Percentiles rank a stretch among this genome's conserved stretches.
Conservation (phyloP, 805 yeast species). For the Priceomyces medius region DNA sequence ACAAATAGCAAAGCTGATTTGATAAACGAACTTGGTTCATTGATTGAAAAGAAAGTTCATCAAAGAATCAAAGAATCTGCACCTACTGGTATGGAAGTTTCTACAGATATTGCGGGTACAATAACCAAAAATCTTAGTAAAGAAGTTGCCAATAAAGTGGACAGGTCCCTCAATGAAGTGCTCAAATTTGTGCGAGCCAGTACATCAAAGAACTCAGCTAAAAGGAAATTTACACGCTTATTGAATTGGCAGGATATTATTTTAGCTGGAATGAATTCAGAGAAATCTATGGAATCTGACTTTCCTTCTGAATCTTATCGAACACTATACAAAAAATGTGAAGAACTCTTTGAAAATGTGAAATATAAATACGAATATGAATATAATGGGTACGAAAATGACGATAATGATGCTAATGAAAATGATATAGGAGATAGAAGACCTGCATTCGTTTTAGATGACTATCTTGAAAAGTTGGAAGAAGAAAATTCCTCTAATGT, state of each 20-base stretch:
- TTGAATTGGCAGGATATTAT: slow-evolving; percentile 31
- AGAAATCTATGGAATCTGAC: slow-evolving; percentile 9
- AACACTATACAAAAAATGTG: slow-evolving; percentile 22
- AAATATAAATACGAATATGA: slow-evolving; percentile 29
- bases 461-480: slow-evolving; percentile 8
- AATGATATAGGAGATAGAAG: background rate
- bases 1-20: slow-evolving; percentile 20
- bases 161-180: slow-evolving; percentile 9
- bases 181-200: slow-evolving; percentile 3
- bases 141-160: slow-evolving; percentile 12
- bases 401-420: slow-evolving; percentile 9
- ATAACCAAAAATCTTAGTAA: slow-evolving; percentile 8
- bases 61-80: slow-evolving; percentile 2
- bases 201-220: background rate
- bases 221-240: slow-evolving; percentile 6
- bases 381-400: slow-evolving; percentile 10
- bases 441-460: background rate
- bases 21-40: slow-evolving; percentile 20
- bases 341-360: slow-evolving; percentile 23
- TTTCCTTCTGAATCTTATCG: slow-evolving; percentile 11
- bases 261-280: slow-evolving; percentile 19
- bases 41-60: slow-evolving; percentile 17
- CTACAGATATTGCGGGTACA: slow-evolving; percentile 4
- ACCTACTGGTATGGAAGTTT: background rate
- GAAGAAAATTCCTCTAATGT: slow-evolving; percentile 2